Percentiles rank a stretch among this genome's conserved stretches.
Conservation (phyloP, 164 flowering plant species). For the Vitis labrusca region DNA sequence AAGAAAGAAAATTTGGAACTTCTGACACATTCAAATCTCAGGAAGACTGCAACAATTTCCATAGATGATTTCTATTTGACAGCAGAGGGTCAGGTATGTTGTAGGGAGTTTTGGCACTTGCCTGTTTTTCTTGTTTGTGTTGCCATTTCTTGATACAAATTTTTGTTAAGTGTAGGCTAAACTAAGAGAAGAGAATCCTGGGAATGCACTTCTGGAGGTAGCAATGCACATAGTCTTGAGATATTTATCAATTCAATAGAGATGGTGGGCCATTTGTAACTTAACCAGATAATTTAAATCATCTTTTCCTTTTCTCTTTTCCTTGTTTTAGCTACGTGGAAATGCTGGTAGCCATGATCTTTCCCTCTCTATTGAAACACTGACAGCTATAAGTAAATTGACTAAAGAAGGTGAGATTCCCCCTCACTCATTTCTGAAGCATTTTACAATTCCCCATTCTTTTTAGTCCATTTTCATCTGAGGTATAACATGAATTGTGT, state of each 20-base stretch:
- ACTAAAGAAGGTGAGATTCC: conserved; percentile 67
- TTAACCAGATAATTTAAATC: neutral
- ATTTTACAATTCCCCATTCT: neutral
- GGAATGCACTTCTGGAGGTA: conserved; percentile 93
- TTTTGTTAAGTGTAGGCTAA: conserved; percentile 51
- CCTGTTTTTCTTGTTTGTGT: neutral
- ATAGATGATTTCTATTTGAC: conserved; percentile 97
- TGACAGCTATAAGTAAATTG: conserved; percentile 56
- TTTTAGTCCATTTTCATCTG: neutral
- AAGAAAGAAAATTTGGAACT: neutral
- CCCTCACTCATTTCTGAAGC: neutral
- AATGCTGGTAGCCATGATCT: conserved; percentile 99
- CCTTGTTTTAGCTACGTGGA: conserved; percentile 68
- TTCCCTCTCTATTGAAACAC: conserved; percentile 66
- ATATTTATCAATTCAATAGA: neutral
- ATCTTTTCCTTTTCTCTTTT: too few species aligned
- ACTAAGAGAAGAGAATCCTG: conserved; percentile 70
- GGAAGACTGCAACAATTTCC: conserved; percentile 86
- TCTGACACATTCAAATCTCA: conserved; percentile 33
- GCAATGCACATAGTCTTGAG: neutral
- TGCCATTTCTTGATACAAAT: neutral
- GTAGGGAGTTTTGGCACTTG: neutral
- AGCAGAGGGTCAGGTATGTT: conserved; percentile 75
- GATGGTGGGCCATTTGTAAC: neutral
- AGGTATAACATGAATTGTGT: neutral